These are phyloP conservation scores for Silene conica DNA, from an alignment of 148 eudicot species.

Conservation along the genomic window DNA sequence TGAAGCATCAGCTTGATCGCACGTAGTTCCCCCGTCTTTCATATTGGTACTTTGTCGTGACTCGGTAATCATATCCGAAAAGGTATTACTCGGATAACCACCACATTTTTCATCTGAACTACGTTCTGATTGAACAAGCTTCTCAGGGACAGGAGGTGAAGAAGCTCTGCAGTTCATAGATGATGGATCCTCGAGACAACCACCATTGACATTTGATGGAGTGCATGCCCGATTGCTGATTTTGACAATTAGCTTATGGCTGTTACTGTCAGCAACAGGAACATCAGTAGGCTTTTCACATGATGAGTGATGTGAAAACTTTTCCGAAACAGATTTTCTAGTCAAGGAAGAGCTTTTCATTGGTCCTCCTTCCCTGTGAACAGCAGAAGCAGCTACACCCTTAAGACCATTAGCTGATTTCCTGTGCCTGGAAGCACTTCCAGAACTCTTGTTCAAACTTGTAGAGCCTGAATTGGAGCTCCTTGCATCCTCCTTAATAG, in stretches of 20 bases:
- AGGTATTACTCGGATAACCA: slow-evolving; percentile 5
- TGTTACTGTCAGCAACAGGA: slow-evolving; percentile 41
- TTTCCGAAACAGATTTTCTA: slow-evolving; percentile 42
- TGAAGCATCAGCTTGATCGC: slow-evolving; percentile 36
- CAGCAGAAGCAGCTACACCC: slow-evolving; percentile 33
- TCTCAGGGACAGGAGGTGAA: slow-evolving; percentile 44
- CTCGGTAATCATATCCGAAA: slow-evolving; percentile 36
- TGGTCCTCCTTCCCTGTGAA: slow-evolving; percentile 33
- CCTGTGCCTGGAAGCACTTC: slow-evolving; percentile 45
- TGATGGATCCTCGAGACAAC: slow-evolving; percentile 44
- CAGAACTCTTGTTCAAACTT: slow-evolving; percentile 39
- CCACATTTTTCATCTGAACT: not conserved
- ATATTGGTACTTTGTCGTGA: slow-evolving; percentile 31
- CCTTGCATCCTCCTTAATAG: slow-evolving; percentile 56
- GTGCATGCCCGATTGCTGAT: slow-evolving; percentile 61
- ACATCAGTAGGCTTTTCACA: slow-evolving; percentile 32
- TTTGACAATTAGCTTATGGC: slow-evolving; percentile 66
- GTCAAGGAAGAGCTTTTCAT: slow-evolving; percentile 28
- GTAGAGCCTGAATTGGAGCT: slow-evolving; percentile 50
- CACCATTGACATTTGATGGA: slow-evolving; percentile 43
- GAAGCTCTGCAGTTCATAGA: slow-evolving; percentile 52
- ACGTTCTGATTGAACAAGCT: slow-evolving; percentile 43
- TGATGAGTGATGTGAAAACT: slow-evolving; percentile 21
- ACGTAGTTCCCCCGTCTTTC: slow-evolving; percentile 25
- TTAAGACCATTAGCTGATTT: slow-evolving; percentile 48